Base-by-base conservation (phyloP, 2,329 filamentous ascomycete species). In the Xylariaceae sp. region DNA sequence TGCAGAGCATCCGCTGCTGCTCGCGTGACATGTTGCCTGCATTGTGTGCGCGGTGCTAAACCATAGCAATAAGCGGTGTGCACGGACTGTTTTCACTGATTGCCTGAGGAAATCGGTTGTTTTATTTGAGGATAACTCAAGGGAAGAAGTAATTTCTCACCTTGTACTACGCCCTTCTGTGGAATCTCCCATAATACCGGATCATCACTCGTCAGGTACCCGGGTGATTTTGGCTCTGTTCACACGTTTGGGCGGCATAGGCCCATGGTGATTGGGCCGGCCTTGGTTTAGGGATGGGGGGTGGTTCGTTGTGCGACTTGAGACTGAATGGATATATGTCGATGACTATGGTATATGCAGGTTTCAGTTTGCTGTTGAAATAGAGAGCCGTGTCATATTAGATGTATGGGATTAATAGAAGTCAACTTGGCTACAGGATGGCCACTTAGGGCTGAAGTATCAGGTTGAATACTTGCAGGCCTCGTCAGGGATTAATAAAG, bases 291-390 rank as follows among this genome's bases (percentile, higher is more conserved):
- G 31, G 21, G 21, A 19, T 28, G 23, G 7, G 33, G 8, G 14
- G 23, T 39, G 21, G 17, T 49, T 49, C n/a, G 29, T 29, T 28
- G 29, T 36, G 16, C 33, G 7, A 24, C 31, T 39, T 19, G 45
- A 37, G 23, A 11, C 45, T 26, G 17, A 14, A 37, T 26, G 45
- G 6, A 24, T 9, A 14, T 7, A 24, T 29, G 5, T 29, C 7
- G 45, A 12, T 29, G 5, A 16, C 4, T 26, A 40, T 40, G 37
- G 45, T 39, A 39, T 23, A 49, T 49, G 19, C 45, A 49, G 34
- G 45, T 39, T 49, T 49, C 45, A 11, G 45, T 29, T 26, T 39
- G n/a, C 45, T 28, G 33, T 26, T 49, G n/a, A 39, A 39, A 16
- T 8, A 29, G 21, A 7, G 31, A 36, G 12, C 6, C 31, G 34